Conservation (phyloP, 1,284 basidiomycete genomes). For the Vanrija sp. region DNA sequence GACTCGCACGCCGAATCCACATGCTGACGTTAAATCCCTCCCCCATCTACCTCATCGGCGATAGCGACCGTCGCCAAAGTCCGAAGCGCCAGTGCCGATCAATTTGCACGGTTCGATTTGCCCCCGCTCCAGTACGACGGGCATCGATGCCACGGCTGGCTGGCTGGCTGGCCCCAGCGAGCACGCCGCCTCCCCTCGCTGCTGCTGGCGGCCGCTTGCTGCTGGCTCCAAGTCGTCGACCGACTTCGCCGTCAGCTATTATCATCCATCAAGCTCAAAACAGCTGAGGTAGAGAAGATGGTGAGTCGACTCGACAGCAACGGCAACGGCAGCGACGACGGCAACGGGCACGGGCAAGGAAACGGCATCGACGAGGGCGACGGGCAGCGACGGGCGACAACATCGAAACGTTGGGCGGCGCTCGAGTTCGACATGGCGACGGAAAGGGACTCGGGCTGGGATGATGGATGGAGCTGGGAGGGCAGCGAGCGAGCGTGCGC, state of each 20-base stretch:
- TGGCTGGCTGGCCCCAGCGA: too few species aligned
- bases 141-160: too few species aligned
- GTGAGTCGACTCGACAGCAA: slow-evolving; percentile 9
- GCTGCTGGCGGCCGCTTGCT: not conserved
- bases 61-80: too few species aligned
- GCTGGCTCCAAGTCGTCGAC: not conserved
- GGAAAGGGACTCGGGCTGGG: not conserved
- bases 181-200: too few species aligned
- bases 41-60: too few species aligned
- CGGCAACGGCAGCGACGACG: not conserved
- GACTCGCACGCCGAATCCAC: too few species aligned
- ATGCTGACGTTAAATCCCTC: too few species aligned
- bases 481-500: not conserved
- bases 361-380: too few species aligned
- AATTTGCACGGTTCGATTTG: too few species aligned
- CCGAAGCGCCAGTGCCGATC: too few species aligned
- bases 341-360: not conserved
- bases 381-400: not conserved
- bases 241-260: too few species aligned
- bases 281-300: slow-evolving; percentile 13
- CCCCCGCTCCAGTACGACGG: too few species aligned
- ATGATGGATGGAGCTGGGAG: not conserved
- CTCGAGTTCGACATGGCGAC: not conserved
- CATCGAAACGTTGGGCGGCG: not conserved
- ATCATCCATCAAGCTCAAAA: slow-evolving; percentile 8